Conservation (phyloP, 495 filamentous ascomycete species). For the Xylaria nigripes region DNA sequence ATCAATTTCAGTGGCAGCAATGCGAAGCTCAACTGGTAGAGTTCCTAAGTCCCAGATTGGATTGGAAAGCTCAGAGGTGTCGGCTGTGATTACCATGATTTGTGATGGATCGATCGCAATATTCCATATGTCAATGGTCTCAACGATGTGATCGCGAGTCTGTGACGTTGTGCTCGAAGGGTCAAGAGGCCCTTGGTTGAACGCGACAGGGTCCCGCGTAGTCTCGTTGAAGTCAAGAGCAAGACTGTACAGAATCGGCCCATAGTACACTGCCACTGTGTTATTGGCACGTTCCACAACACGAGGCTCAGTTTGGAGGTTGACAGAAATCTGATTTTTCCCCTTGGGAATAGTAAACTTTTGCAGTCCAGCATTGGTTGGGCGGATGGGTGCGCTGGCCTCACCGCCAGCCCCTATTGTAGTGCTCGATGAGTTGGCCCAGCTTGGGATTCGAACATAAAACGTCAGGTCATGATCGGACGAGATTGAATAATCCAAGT, state of each 20-base stretch:
- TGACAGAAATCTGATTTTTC: constrained; percentile 22
- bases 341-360: constrained; percentile 30
- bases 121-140: constrained; percentile 38
- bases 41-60: constrained; percentile 43
- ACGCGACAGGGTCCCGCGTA: constrained; percentile 9
- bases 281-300: constrained; percentile 42
- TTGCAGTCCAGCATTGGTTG: constrained; percentile 29
- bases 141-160: constrained; percentile 24
- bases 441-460: constrained; percentile 44
- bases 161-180: constrained; percentile 16
- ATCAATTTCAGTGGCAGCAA: constrained; percentile 43
- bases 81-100: constrained; percentile 21
- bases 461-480: constrained; percentile 37
- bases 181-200: constrained; percentile 8
- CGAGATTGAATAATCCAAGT: constrained; percentile 41
- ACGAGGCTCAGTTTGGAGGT: constrained; percentile 23
- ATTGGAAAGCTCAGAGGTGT: constrained; percentile 26
- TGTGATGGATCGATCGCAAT: constrained; percentile 42
- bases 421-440: constrained; percentile 31
- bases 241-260: constrained; percentile 48
- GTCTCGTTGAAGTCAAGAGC: constrained; percentile 29
- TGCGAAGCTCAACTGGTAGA: constrained; percentile 42
- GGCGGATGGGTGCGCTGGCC: constrained; percentile 9
- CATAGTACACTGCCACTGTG: constrained; percentile 48
- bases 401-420: constrained; percentile 5